Evolutionary conservation across 352 stramenopile species (phyloP).

Genomic region (Phytophthora fragariae): DNA sequence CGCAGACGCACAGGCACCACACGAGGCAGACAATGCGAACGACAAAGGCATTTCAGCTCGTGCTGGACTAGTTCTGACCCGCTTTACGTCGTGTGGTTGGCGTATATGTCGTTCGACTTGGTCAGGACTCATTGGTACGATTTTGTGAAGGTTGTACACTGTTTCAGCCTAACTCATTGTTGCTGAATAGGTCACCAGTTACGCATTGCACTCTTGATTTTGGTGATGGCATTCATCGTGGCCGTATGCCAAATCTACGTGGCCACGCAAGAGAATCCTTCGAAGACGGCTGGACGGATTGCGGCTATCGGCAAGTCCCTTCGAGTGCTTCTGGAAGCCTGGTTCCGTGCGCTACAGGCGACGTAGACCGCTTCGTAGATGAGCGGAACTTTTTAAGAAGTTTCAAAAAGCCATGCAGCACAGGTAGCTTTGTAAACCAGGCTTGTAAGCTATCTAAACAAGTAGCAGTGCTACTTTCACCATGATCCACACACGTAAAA

Average conservation of each 20-base stretch:
- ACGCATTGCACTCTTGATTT: not conserved
- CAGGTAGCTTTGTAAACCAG: not conserved
- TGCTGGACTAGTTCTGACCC: not conserved
- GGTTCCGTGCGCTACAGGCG: not conserved
- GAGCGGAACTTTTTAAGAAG: not conserved
- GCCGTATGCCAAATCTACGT: not conserved
- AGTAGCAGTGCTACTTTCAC: not conserved
- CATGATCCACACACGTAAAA: not conserved
- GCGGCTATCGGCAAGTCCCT: not conserved
- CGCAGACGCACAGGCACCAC: not conserved
- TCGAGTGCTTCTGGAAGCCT: not conserved
- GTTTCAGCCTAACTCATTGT: not conserved
- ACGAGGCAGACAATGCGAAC: not conserved
- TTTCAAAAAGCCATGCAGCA: not conserved
- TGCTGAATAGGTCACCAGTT: not conserved
- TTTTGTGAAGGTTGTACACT: not conserved
- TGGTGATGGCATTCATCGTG: not conserved
- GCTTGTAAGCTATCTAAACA: not conserved
- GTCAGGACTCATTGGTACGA: not conserved
- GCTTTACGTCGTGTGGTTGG: not conserved
- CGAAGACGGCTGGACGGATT: not conserved
- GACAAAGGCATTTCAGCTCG: not conserved
- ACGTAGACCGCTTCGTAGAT: not conserved
- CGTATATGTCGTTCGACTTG: not conserved
- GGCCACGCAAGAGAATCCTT: not conserved